Percentiles rank a stretch among this genome's conserved stretches.
Evolutionary conservation across 2,329 filamentous ascomycete species (phyloP).

Genomic region (Tolypocladium tundrense): DNA sequence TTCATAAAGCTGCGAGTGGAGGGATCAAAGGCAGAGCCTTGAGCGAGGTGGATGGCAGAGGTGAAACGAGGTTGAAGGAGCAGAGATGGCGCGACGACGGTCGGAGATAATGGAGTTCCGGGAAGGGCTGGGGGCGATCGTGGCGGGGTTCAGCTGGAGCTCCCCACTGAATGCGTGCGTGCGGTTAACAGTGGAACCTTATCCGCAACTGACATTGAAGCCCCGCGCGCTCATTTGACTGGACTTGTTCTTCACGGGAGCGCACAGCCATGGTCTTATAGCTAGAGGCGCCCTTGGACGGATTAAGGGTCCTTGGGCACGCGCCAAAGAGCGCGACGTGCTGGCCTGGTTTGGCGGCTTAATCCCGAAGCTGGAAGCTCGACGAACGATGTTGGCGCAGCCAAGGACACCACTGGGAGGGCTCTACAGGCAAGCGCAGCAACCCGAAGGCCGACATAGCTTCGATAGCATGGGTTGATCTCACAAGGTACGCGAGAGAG

Average conservation of each 20-base stretch:
- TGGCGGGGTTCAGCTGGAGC: not conserved
- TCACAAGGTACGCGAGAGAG: conserved; percentile 31
- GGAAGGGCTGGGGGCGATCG: not conserved
- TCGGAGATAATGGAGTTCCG: not conserved
- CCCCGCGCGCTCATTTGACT: too few relatives aligned
- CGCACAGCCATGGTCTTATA: too few relatives aligned
- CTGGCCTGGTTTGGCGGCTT: too few relatives aligned
- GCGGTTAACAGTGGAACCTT: not conserved
- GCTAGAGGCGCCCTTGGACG: too few relatives aligned
- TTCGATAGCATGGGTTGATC: conserved; percentile 26
- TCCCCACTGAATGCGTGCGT: not conserved
- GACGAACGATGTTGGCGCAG: too few relatives aligned
- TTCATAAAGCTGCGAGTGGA: not conserved
- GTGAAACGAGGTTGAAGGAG: not conserved
- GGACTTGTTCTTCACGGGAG: too few relatives aligned
- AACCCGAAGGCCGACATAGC: conserved; percentile 1
- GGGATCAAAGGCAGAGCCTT: not conserved
- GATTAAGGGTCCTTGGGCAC: too few relatives aligned
- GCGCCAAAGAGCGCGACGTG: too few relatives aligned
- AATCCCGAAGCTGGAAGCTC: too few relatives aligned
- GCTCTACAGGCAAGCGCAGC: too few relatives aligned
- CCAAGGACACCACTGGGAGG: too few relatives aligned
- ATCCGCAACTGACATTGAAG: too few relatives aligned
- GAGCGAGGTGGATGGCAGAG: not conserved
- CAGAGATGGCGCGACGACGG: not conserved